Percentiles rank a stretch among this genome's conserved stretches.
These are phyloP conservation scores for Schizosaccharomyces versatilis DNA, from an alignment of 1,139 yeast species.

Conservation along the genomic window DNA sequence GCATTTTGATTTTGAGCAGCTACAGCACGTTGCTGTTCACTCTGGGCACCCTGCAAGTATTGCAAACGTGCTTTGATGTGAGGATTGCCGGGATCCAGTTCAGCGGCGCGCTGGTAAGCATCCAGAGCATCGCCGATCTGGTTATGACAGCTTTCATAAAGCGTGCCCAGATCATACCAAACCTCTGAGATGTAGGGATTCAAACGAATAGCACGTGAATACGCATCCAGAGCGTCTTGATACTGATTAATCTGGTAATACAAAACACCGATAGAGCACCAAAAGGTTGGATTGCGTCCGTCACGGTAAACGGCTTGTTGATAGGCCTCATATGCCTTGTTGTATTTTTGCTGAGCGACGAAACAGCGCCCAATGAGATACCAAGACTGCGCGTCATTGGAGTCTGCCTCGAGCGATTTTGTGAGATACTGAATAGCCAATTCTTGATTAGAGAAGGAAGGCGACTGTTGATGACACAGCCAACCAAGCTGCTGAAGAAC, in stretches of 20 bases:
- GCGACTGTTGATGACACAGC: constrained; percentile 66
- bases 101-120: constrained; percentile 89
- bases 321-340: constrained; percentile 92
- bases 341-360: constrained; percentile 85
- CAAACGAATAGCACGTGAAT: constrained; percentile 82
- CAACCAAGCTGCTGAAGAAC: constrained; percentile 92
- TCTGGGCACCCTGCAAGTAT: constrained; percentile 33
- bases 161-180: constrained; percentile 93
- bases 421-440: constrained; percentile 61
- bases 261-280: constrained; percentile 95
- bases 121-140: constrained; percentile 87
- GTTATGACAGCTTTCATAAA: constrained; percentile 90
- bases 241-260: constrained; percentile 90
- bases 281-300: constrained; percentile 87
- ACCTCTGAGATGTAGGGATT: constrained; percentile 93
- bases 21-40: constrained; percentile 32
- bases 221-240: constrained; percentile 91
- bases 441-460: constrained; percentile 54
- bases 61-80: constrained; percentile 85
- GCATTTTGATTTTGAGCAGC: constrained; percentile 17
- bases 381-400: constrained; percentile 90
- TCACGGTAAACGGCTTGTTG: constrained; percentile 97
- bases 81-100: constrained; percentile 81
- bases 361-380: constrained; percentile 88
- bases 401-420: constrained; percentile 73